A percentile compares a stretch with the other conserved stretches of the same genome.
Conservation (phyloP, 805 yeast genomes). For the Starmerella scarabaei region DNA sequence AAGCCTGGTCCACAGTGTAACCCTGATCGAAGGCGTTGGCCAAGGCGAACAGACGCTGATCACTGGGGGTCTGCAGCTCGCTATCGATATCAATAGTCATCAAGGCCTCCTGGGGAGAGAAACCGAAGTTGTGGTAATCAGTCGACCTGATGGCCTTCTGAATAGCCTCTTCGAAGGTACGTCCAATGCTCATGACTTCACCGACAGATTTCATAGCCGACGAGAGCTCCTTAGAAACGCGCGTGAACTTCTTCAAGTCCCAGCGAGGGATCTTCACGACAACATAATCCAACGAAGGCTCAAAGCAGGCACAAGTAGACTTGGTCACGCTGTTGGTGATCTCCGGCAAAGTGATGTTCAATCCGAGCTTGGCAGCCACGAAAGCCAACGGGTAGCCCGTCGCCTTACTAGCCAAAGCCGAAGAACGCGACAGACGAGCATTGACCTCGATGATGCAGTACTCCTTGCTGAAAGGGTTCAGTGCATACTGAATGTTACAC, state of each 20-base stretch:
- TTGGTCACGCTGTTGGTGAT: conserved; percentile 93
- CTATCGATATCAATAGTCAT: conserved; percentile 85
- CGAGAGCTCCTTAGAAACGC: conserved; percentile 78
- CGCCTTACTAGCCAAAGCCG: conserved; percentile 96
- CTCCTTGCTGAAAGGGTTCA: conserved; percentile 90
- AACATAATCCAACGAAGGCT: conserved; percentile 91
- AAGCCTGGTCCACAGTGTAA: conserved; percentile 83
- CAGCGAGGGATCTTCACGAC: conserved; percentile 97
- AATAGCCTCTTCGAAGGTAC: conserved; percentile 93
- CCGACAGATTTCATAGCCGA: conserved; percentile 98
- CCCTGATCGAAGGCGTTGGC: conserved; percentile 93
- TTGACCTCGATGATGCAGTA: conserved; percentile 95
- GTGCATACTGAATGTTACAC: conserved; percentile 94
- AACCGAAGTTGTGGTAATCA: conserved; percentile 91
- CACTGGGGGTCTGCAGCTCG: conserved; percentile 94
- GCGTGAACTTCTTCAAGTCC: conserved; percentile 93
- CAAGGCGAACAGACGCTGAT: conserved; percentile 88
- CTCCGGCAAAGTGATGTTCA: conserved; percentile 89
- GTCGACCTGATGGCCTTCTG: conserved; percentile 90
- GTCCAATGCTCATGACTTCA: conserved; percentile 98
- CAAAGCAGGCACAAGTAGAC: conserved; percentile 91
- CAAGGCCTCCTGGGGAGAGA: conserved; percentile 51
- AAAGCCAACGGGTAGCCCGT: conserved; percentile 98
- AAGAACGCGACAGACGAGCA: conserved; percentile 92
- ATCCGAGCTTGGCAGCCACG: conserved; percentile 94